Conservation (phyloP, 306 rosid species). For the Begonia loranthoides region DNA sequence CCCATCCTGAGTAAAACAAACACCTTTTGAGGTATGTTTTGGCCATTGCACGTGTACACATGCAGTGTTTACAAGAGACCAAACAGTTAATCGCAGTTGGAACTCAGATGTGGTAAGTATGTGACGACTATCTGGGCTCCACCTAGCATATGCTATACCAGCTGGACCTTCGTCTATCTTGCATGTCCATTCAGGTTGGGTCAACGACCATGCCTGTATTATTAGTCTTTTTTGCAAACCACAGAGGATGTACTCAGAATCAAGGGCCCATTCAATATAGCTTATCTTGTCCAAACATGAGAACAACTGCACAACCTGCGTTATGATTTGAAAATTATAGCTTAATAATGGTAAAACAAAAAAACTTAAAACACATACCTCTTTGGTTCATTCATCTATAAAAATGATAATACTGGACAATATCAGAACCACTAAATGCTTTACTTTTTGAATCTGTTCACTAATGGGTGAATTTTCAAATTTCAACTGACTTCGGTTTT, state of each 20-base stretch:
- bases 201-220: slow-evolving; percentile 97
- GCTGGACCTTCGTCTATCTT: slow-evolving; percentile 98
- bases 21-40: slow-evolving; percentile 88
- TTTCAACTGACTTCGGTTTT: too few relatives aligned
- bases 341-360: neutral
- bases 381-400: too few relatives aligned
- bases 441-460: too few relatives aligned
- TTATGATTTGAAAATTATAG: slow-evolving; percentile 9
- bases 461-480: too few relatives aligned
- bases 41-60: slow-evolving; percentile 94
- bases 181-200: slow-evolving; percentile 99
- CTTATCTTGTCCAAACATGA: slow-evolving; percentile 98
- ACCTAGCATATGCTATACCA: slow-evolving; percentile 88
- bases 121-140: slow-evolving; percentile 99
- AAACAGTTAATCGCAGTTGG: slow-evolving; percentile 85
- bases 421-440: too few relatives aligned
- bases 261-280: slow-evolving; percentile 96
- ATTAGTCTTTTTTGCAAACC: slow-evolving; percentile 84
- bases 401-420: too few relatives aligned
- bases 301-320: slow-evolving; percentile 96
- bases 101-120: slow-evolving; percentile 91
- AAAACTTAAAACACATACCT: too few relatives aligned
- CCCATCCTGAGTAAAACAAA: slow-evolving; percentile 85
- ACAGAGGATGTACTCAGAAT: slow-evolving; percentile 95
- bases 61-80: slow-evolving; percentile 93